phyloP scores from a whole-genome alignment of 129 eudicot genomes.

The Flaveria linearis region DNA sequence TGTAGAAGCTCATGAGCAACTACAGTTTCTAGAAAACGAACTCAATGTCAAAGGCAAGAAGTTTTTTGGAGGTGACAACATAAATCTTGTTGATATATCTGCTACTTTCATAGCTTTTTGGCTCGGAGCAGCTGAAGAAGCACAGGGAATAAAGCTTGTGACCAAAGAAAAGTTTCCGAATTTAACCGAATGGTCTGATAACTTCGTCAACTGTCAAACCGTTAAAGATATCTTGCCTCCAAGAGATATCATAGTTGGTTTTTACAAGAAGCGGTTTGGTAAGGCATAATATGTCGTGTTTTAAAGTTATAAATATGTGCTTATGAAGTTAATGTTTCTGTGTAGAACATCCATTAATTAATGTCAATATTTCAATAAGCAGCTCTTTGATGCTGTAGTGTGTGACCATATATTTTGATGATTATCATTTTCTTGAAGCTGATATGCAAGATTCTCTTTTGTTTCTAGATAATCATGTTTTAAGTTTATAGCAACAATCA shows the following conservation, averaged over 20 bases:
- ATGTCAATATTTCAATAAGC: constrained; percentile 1
- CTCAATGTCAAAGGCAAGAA: constrained; percentile 26
- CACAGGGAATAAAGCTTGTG: background rate
- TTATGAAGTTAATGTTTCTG: background rate
- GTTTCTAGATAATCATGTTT: too few relatives aligned
- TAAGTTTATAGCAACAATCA: too few relatives aligned
- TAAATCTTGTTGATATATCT: constrained; percentile 33
- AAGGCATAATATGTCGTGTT: background rate
- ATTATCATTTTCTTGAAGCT: too few relatives aligned
- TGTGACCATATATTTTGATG: too few relatives aligned
- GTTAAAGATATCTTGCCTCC: constrained; percentile 39
- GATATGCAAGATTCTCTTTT: too few relatives aligned
- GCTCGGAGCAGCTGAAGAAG: constrained; percentile 33
- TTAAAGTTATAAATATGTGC: background rate
- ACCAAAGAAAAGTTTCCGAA: constrained; percentile 30
- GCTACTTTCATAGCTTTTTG: constrained; percentile 30
- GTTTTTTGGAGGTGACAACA: constrained; percentile 43
- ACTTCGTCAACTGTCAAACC: constrained; percentile 10
- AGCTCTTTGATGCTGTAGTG: background rate
- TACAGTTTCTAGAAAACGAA: constrained; percentile 33
- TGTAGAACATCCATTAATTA: background rate
- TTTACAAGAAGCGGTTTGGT: constrained; percentile 8
- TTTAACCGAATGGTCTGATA: constrained; percentile 23
- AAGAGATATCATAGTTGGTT: background rate
- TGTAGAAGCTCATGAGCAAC: constrained; percentile 28